These are phyloP conservation scores for Amborella trichopoda DNA, from an alignment of 164 flowering plant genomes.

Conservation along the genomic window DNA sequence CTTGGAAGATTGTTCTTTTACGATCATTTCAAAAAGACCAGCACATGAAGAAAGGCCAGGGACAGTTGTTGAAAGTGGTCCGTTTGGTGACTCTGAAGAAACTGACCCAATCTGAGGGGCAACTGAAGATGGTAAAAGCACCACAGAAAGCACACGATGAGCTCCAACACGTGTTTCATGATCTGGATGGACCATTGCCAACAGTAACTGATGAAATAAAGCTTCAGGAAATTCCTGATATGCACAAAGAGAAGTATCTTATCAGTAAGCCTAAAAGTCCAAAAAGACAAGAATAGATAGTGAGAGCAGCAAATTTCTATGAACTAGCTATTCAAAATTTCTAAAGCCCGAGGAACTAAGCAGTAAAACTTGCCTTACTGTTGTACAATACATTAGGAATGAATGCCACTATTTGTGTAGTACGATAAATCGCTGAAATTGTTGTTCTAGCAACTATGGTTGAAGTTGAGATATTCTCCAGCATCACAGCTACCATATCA, in stretches of 20 bases:
- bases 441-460: constrained; percentile 48
- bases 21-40: constrained; percentile 10
- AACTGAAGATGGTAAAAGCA: constrained; percentile 55
- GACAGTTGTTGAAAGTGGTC: constrained; percentile 14
- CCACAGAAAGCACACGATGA: constrained; percentile 49
- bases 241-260: background rate
- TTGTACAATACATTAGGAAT: constrained; percentile 53
- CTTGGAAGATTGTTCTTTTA: constrained; percentile 16
- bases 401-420: constrained; percentile 47
- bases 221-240: constrained; percentile 85
- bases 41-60: constrained; percentile 13
- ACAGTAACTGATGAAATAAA: constrained; percentile 70
- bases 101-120: constrained; percentile 18
- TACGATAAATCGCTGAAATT: constrained; percentile 50
- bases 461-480: constrained; percentile 51
- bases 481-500: constrained; percentile 67
- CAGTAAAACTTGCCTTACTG: constrained; percentile 42
- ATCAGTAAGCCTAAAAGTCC: background rate
- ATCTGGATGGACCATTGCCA: constrained; percentile 81
- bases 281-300: background rate
- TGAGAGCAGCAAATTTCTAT: background rate
- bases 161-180: constrained; percentile 70
- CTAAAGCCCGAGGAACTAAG: background rate
- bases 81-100: background rate
- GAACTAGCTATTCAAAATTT: no score